A percentile compares a stretch with the other conserved stretches of the same genome.
Conservation (phyloP, 2,329 filamentous ascomycete species). For the Orbilia oligospora region DNA sequence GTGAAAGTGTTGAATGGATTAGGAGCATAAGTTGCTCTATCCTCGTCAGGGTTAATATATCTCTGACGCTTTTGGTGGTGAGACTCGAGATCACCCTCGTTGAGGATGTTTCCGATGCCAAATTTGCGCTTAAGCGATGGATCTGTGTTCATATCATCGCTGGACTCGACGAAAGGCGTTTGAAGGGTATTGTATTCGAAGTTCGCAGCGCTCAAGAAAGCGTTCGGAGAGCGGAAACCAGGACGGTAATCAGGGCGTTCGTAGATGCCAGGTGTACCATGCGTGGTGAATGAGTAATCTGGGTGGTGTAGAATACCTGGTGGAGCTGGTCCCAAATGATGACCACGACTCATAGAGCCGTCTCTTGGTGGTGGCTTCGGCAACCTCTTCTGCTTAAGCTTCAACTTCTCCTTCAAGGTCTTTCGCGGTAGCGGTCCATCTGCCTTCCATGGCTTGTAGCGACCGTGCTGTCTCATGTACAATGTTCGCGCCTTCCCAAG, state of each 20-base stretch:
- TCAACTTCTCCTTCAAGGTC: conserved; percentile 58
- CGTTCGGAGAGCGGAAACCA: conserved; percentile 50
- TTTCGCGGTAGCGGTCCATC: conserved; percentile 58
- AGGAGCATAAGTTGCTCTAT: conserved; percentile 11
- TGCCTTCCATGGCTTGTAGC: conserved; percentile 57
- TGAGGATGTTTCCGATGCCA: conserved; percentile 48
- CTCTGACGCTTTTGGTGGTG: conserved; percentile 50
- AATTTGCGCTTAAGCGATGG: conserved; percentile 57
- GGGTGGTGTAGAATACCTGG: conserved; percentile 42
- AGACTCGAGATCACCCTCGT: conserved; percentile 51
- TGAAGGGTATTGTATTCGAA: conserved; percentile 57
- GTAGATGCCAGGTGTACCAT: conserved; percentile 49
- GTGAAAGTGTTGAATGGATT: conserved; percentile 54
- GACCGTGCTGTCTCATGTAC: conserved; percentile 58
- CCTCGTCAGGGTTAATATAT: conserved; percentile 46
- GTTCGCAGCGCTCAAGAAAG: conserved; percentile 45
- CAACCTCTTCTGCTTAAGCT: conserved; percentile 57
- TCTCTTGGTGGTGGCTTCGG: conserved; percentile 57
- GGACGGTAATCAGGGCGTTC: conserved; percentile 54
- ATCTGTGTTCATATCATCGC: conserved; percentile 52
- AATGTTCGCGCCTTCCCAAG: conserved; percentile 54
- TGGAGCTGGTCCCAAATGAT: conserved; percentile 27
- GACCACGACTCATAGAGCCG: conserved; percentile 39
- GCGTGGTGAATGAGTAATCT: conserved; percentile 52
- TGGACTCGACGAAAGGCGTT: conserved; percentile 39